Base-by-base conservation (phyloP, 2,329 filamentous ascomycete genomes). In the Phaeosphaeriaceae sp. region DNA sequence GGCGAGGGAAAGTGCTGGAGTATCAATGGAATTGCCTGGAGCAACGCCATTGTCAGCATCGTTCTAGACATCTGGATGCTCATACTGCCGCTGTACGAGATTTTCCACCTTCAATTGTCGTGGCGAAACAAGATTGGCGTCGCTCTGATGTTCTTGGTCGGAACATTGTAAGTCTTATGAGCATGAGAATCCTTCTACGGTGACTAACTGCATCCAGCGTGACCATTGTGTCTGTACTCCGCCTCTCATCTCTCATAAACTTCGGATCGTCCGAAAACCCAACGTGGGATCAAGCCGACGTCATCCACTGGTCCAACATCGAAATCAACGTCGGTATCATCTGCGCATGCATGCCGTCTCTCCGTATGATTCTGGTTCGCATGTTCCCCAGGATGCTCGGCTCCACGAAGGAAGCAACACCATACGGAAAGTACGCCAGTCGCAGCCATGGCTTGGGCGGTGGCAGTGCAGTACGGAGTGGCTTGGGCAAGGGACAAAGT, bases 261-360 rank as follows among this genome's bases (percentile, higher is more conserved):
- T 81, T 82, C 55, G 74, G 74, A 11, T 72, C 66, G 10, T 78
- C 78, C 1, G 48, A 65, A 0, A 81, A 81, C 60, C 57, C 76
- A 10, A 70, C 66, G 20, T 76, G 72, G 68, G 76, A 77, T 24
- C 59, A 66, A 75, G 33, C 52, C 7, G 55, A 56, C 20, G 46
- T 60, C 3, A 58, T 54, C 21, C 19, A 58, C 17, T 68, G 65
- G 65, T 66, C 63, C 1, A 58, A 54, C 13, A 54, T 66, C 50
- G 65, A 68, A 44, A 56, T 60, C 19, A 60, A 60, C 15, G 56
- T 66, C 19, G 67, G 65, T 25, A 75, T 80, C 47, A 71, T 80
- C 13, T 80, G 78, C 57, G 75, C 74, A n/a, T 79, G 79, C 63
- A 75, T 81, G 68, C 78, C 79, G 0, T 66, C 70, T 22, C 55